These are phyloP conservation scores for Sugiyamaella grinbergsii DNA, from an alignment of 1,139 yeast genomes.

Conservation along the genomic window DNA sequence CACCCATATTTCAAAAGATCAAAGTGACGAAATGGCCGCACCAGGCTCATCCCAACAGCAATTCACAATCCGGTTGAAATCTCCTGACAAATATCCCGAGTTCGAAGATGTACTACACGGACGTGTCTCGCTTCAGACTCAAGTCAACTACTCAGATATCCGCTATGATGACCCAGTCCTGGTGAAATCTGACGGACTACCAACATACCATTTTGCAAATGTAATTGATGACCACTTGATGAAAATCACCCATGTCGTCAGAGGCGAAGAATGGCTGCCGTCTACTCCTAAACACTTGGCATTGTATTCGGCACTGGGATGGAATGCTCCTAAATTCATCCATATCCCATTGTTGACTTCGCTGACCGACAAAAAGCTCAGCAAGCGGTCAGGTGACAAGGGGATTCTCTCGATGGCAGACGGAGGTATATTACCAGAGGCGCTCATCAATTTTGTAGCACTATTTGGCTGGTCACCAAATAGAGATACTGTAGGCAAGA, in stretches of 20 bases:
- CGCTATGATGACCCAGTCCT: constrained; percentile 89
- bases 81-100: constrained; percentile 70
- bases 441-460: constrained; percentile 82
- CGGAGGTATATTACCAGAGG: constrained; percentile 76
- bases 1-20: constrained; percentile 47
- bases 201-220: constrained; percentile 95
- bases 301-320: constrained; percentile 80
- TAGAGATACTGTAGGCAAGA: constrained; percentile 49
- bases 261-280: constrained; percentile 98
- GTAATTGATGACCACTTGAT: constrained; percentile 93
- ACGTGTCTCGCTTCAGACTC: constrained; percentile 72
- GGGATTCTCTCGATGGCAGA: constrained; percentile 63
- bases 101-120: constrained; percentile 81
- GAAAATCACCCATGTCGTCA: constrained; percentile 88
- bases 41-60: constrained; percentile 42
- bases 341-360: constrained; percentile 89
- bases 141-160: constrained; percentile 63
- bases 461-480: constrained; percentile 94
- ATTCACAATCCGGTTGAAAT: constrained; percentile 47
- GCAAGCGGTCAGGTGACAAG: constrained; percentile 82
- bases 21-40: constrained; percentile 44
- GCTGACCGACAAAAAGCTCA: constrained; percentile 70
- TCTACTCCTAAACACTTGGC: constrained; percentile 95
- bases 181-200: constrained; percentile 87
- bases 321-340: constrained; percentile 79